phyloP scores from a whole-genome alignment of 2,329 filamentous ascomycete genomes.

The Neonectria magnoliae region DNA sequence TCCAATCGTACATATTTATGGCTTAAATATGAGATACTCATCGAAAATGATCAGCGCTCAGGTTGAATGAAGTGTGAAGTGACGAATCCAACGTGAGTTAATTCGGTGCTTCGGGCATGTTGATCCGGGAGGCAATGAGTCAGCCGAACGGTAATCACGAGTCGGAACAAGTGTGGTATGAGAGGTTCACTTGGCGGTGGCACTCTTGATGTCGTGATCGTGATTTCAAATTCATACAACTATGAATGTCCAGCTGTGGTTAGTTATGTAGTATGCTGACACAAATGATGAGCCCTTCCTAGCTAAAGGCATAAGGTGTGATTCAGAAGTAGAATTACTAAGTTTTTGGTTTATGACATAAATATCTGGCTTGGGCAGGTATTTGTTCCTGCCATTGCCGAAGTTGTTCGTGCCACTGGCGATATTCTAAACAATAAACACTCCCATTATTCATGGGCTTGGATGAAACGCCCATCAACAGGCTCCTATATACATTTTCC shows the following conservation, averaged over 20 bases:
- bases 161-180: not conserved
- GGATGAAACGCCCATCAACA: not conserved
- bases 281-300: no score
- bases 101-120: not conserved
- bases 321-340: no score
- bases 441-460: not conserved
- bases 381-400: not conserved
- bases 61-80: not conserved
- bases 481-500: not conserved
- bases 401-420: not conserved
- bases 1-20: slow-evolving; percentile 33
- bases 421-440: not conserved
- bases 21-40: slow-evolving; percentile 34
- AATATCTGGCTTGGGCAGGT: not conserved
- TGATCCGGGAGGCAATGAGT: not conserved
- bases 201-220: not conserved
- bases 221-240: not conserved
- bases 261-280: not conserved
- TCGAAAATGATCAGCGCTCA: not conserved
- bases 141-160: not conserved
- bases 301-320: not conserved
- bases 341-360: no score
- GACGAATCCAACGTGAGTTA: not conserved
- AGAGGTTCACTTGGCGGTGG: not conserved
- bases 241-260: not conserved